Conservation (phyloP, 1,284 basidiomycete species). For the Fomes fomentarius region DNA sequence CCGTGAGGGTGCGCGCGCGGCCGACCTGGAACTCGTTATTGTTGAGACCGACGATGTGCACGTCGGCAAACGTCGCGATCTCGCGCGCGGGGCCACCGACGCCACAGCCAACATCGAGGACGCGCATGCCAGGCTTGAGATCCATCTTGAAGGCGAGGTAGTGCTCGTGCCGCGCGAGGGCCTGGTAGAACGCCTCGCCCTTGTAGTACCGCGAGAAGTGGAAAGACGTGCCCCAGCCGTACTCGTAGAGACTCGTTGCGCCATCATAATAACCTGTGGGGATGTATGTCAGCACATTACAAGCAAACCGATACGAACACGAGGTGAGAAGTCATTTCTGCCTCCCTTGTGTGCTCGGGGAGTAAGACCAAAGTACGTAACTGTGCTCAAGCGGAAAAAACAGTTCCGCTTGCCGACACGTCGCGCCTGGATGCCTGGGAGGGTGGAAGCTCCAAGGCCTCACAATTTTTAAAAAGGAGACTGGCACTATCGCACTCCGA, state of each 20-base stretch:
- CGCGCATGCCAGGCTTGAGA: conserved; percentile 88
- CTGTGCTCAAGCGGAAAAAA: too few species aligned
- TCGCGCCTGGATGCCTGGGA: too few species aligned
- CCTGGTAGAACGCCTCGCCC: conserved; percentile 86
- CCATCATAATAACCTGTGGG: conserved; percentile 90
- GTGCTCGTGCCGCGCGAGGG: conserved; percentile 96
- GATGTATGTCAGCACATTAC: not conserved
- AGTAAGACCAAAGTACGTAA: too few species aligned
- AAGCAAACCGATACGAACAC: too few species aligned
- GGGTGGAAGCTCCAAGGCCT: too few species aligned
- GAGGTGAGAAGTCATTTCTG: too few species aligned
- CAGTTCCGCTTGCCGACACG: too few species aligned
- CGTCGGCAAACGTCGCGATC: conserved; percentile 92
- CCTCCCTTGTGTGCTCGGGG: too few species aligned
- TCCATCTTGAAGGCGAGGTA: conserved; percentile 90
- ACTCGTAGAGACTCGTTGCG: conserved; percentile 97
- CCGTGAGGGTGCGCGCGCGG: conserved; percentile 86
- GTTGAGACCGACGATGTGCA: conserved; percentile 88
- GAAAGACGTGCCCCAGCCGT: conserved; percentile 93
- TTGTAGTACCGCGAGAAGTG: conserved; percentile 99
- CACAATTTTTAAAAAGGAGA: too few species aligned
- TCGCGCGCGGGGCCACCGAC: conserved; percentile 97
- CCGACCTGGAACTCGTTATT: conserved; percentile 97
- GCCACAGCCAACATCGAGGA: conserved; percentile 98
- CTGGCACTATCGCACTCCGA: too few species aligned